A percentile compares a stretch with the other conserved stretches of the same genome.
These are phyloP conservation scores for Acrocalymma vagum DNA, from an alignment of 2,329 filamentous ascomycete species.

Conservation along the genomic window DNA sequence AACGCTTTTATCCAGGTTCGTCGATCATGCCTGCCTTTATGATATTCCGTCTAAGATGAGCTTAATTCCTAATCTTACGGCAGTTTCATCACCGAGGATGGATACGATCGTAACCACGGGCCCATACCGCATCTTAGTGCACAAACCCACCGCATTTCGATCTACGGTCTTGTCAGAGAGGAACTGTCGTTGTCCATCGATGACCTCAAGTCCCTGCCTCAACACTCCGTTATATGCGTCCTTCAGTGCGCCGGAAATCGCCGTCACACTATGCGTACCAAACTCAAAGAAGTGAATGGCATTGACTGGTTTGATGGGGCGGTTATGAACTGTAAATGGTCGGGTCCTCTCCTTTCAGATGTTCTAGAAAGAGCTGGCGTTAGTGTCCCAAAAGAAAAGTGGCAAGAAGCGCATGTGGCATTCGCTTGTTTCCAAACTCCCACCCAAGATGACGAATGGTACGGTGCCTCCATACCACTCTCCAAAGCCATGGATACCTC, in stretches of 20 bases:
- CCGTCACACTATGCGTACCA: slow-evolving; percentile 67
- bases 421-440: slow-evolving; percentile 63
- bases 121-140: slow-evolving; percentile 59
- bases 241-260: slow-evolving; percentile 69
- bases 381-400: slow-evolving; percentile 36
- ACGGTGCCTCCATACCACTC: slow-evolving; percentile 63
- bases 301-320: slow-evolving; percentile 69
- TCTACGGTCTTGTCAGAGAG: slow-evolving; percentile 60
- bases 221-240: slow-evolving; percentile 64
- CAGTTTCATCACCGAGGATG: slow-evolving; percentile 59
- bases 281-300: slow-evolving; percentile 66
- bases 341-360: slow-evolving; percentile 59
- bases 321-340: slow-evolving; percentile 68
- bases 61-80: too few relatives aligned
- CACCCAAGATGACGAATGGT: slow-evolving; percentile 67
- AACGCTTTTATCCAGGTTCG: slow-evolving; percentile 55
- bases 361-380: slow-evolving; percentile 59
- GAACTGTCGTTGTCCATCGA: slow-evolving; percentile 56
- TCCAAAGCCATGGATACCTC: slow-evolving; percentile 29
- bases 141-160: slow-evolving; percentile 51
- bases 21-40: not conserved
- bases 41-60: slow-evolving; percentile 3
- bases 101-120: slow-evolving; percentile 67
- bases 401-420: slow-evolving; percentile 58
- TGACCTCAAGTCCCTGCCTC: slow-evolving; percentile 59